Percentiles rank a stretch among this genome's conserved stretches.
Evolutionary conservation across 306 rosid genomes (phyloP).

Genomic region (Cicer judaicum): DNA sequence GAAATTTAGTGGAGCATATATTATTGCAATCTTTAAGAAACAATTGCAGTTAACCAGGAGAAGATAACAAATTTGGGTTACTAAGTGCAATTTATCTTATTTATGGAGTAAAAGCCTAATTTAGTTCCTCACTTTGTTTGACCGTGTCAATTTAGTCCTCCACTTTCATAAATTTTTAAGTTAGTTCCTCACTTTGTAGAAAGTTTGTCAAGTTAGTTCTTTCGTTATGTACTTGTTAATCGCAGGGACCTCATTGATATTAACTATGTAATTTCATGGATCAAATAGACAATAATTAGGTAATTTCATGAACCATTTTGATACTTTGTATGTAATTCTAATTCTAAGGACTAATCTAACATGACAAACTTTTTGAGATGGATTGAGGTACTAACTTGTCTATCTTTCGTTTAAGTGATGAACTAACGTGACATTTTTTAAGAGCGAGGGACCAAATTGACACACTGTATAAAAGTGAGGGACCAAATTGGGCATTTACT

Average conservation of each 20-base stretch:
- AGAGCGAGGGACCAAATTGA: not conserved
- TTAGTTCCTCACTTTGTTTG: not conserved
- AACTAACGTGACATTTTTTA: not conserved
- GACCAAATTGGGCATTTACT: not conserved
- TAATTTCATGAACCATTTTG: not conserved
- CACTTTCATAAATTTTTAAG: not conserved
- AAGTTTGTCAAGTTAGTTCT: not conserved
- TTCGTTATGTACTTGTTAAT: not conserved
- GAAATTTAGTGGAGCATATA: not conserved
- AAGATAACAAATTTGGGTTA: not conserved
- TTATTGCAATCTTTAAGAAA: conserved; percentile 9
- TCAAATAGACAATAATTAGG: not conserved
- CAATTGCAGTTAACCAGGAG: conserved; percentile 6
- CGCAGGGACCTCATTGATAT: not conserved
- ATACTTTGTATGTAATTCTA: not conserved
- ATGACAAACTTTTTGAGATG: no score
- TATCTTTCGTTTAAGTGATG: not conserved
- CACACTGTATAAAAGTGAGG: not conserved
- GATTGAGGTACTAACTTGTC: no score
- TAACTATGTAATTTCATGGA: not conserved
- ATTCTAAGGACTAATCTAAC: no score
- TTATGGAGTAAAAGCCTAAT: not conserved
- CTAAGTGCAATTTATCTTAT: not conserved
- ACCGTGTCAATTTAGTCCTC: not conserved
- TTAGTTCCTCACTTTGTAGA: not conserved